Evolutionary conservation across 1,139 yeast species (phyloP).

Genomic region (Candida mesenterica): DNA sequence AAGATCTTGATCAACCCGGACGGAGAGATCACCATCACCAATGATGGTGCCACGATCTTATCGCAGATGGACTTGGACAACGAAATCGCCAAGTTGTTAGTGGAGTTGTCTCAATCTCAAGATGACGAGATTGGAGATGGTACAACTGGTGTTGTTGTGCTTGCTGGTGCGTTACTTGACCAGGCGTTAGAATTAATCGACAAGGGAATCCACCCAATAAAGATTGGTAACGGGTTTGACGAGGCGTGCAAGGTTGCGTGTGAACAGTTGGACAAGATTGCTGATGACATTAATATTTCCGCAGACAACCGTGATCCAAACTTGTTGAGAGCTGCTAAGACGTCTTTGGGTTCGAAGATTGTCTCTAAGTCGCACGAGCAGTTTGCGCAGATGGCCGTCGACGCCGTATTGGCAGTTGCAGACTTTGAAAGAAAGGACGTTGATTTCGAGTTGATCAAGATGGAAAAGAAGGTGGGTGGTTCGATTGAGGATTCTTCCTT

Average conservation of each 20-base stretch:
- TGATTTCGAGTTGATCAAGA: slow-evolving; percentile 91
- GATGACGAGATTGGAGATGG: slow-evolving; percentile 99
- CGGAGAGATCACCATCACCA: slow-evolving; percentile 96
- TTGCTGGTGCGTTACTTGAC: slow-evolving; percentile 91
- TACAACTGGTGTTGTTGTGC: slow-evolving; percentile 97
- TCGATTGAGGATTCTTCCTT: slow-evolving; percentile 80
- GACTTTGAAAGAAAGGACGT: slow-evolving; percentile 92
- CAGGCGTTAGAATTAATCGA: slow-evolving; percentile 94
- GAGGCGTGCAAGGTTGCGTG: slow-evolving; percentile 94
- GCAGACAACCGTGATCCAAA: slow-evolving; percentile 49
- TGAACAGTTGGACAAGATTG: slow-evolving; percentile 67
- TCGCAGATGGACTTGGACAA: slow-evolving; percentile 95
- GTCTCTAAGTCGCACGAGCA: slow-evolving; percentile 92
- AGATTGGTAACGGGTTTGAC: slow-evolving; percentile 95
- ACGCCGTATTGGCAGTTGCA: slow-evolving; percentile 89
- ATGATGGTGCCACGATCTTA: slow-evolving; percentile 96
- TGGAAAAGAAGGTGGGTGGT: slow-evolving; percentile 96
- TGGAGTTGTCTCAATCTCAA: slow-evolving; percentile 91
- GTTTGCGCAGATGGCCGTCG: slow-evolving; percentile 96
- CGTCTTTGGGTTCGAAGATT: slow-evolving; percentile 92
- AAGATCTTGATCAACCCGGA: slow-evolving; percentile 90
- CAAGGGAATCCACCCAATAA: slow-evolving; percentile 95
- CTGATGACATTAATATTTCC: slow-evolving; percentile 58
- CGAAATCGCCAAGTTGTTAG: slow-evolving; percentile 93
- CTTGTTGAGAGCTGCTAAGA: slow-evolving; percentile 86